Evolutionary conservation across 2,329 filamentous ascomycete genomes (phyloP).

Genomic region (Scedosporium boydii): DNA sequence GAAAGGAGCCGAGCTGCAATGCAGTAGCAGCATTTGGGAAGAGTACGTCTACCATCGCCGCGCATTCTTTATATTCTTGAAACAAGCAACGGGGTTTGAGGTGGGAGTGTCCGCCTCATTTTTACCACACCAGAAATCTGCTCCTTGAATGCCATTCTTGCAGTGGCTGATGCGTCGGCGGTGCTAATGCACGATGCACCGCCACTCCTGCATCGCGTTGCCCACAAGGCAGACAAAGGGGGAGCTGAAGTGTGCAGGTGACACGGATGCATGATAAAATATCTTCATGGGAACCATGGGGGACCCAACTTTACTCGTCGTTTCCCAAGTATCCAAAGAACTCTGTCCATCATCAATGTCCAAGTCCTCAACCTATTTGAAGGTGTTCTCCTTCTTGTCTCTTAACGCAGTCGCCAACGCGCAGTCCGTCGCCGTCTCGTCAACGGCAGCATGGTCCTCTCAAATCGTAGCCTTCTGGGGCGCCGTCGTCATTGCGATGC

Average conservation of each 20-base stretch:
- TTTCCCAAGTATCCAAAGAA: neutral
- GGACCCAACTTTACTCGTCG: neutral
- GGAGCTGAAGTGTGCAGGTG: neutral
- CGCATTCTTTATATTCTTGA: too few species aligned
- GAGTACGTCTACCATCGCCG: too few species aligned
- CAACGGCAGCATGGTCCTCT: neutral
- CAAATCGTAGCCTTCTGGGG: slow-evolving; percentile 2
- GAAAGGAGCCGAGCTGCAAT: too few species aligned
- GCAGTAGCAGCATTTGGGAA: too few species aligned
- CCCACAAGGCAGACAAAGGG: neutral
- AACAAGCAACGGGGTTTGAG: too few species aligned
- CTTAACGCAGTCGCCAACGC: neutral
- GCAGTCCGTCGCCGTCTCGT: neutral
- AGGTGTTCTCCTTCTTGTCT: neutral
- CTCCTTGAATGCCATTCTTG: neutral
- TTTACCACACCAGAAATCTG: too few species aligned
- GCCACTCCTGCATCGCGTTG: neutral
- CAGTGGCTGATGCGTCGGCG: neutral
- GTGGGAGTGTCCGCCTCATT: too few species aligned
- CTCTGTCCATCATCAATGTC: neutral
- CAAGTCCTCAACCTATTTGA: neutral
- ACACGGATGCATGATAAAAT: neutral
- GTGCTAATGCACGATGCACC: neutral
- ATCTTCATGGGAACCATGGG: neutral
- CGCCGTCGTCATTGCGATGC: neutral